Evolutionary conservation across 441 rosid genomes (phyloP).

Genomic region (Metrosideros polymorpha): DNA sequence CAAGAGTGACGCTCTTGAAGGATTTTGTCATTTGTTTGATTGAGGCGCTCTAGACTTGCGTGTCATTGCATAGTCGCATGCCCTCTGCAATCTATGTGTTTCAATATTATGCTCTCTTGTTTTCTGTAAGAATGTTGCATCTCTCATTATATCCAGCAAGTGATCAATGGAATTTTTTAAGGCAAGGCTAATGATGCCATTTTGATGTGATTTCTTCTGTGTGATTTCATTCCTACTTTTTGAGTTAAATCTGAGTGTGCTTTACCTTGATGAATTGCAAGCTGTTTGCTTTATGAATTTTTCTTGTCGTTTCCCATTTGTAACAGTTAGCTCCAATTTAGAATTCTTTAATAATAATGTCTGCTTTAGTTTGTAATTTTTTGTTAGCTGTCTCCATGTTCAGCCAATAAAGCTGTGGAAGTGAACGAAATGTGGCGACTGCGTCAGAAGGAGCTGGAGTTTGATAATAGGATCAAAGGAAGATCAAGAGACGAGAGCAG

Average conservation of each 20-base stretch:
- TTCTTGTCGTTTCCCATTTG: neutral
- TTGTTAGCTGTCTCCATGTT: neutral
- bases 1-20: neutral
- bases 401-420: slow-evolving; percentile 88
- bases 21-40: neutral
- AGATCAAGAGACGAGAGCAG: slow-evolving; percentile 34
- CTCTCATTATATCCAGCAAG: neutral
- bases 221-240: neutral
- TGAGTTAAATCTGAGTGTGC: neutral
- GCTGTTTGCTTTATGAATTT: neutral
- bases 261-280: neutral
- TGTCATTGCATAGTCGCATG: neutral
- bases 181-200: neutral
- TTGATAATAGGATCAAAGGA: slow-evolving; percentile 34
- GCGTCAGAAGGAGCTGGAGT: slow-evolving; percentile 64
- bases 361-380: neutral
- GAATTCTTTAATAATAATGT: neutral
- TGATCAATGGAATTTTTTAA: neutral
- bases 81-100: neutral
- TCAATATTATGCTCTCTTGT: neutral
- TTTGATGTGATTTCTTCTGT: neutral
- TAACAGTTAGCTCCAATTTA: neutral
- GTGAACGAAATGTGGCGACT: slow-evolving; percentile 87
- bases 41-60: neutral
- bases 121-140: neutral